Percentiles rank a stretch among this genome's conserved stretches.
Evolutionary conservation across 306 rosid species (phyloP).

Genomic region (Castanea crenata): DNA sequence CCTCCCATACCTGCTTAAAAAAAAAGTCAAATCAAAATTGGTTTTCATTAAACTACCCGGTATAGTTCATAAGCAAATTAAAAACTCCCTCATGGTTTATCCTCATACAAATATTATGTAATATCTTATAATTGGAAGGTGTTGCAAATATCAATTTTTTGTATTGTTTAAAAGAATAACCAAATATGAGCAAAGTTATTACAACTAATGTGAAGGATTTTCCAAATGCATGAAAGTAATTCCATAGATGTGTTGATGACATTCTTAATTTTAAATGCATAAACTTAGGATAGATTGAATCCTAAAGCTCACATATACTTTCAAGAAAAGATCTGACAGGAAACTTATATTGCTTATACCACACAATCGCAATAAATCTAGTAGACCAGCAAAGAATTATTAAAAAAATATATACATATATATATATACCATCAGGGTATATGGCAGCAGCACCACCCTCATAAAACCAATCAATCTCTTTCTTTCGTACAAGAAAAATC

Average conservation of each 20-base stretch:
- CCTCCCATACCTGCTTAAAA: not conserved
- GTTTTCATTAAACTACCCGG: not conserved
- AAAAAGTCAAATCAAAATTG: not conserved
- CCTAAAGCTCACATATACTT: slow-evolving; percentile 9
- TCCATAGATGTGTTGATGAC: not conserved
- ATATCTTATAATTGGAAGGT: not conserved
- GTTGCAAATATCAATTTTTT: not conserved
- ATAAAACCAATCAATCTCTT: slow-evolving; percentile 98
- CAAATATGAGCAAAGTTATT: not conserved
- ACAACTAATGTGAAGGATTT: not conserved
- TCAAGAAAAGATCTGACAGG: slow-evolving; percentile 11
- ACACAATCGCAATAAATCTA: slow-evolving; percentile 9
- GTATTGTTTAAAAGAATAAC: not conserved
- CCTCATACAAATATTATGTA: slow-evolving; percentile 16
- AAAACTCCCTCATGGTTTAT: not conserved
- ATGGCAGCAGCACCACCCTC: slow-evolving; percentile 97
- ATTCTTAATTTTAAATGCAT: not conserved
- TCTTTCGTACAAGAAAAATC: slow-evolving; percentile 84
- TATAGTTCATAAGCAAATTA: not conserved
- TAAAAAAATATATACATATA: not conserved
- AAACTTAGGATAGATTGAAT: not conserved
- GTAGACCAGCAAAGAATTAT: slow-evolving; percentile 13
- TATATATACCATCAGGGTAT: slow-evolving; percentile 79
- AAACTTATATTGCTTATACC: slow-evolving; percentile 5
- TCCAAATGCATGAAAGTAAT: not conserved